Evolutionary conservation across 1,284 basidiomycete genomes (phyloP).

Genomic region (Apiotrichum mycotoxinovorans): DNA sequence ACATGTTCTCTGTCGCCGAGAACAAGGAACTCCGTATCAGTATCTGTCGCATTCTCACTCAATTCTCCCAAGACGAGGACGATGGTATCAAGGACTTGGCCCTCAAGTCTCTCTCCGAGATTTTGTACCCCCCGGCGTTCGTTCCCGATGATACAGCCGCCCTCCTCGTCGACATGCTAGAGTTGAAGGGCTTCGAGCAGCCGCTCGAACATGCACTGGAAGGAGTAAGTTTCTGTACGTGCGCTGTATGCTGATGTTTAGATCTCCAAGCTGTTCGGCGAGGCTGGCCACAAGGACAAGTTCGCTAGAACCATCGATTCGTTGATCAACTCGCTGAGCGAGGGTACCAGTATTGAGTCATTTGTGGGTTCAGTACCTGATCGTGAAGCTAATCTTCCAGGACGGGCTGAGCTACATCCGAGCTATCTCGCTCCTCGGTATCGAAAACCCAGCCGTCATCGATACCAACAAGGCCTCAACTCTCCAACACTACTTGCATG

Average conservation of each 20-base stretch:
- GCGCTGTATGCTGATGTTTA: neutral
- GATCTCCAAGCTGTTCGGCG: constrained; percentile 6
- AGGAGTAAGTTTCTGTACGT: constrained; percentile 48
- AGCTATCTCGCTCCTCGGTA: constrained; percentile 38
- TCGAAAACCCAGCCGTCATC: constrained; percentile 33
- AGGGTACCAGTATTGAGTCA: constrained; percentile 54
- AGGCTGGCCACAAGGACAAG: constrained; percentile 15
- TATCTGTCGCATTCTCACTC: constrained; percentile 75
- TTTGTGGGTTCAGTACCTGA: constrained; percentile 18
- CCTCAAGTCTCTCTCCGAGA: constrained; percentile 76
- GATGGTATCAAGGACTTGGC: constrained; percentile 88
- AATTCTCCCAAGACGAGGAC: constrained; percentile 80
- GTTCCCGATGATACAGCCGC: constrained; percentile 56
- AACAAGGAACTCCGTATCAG: constrained; percentile 64
- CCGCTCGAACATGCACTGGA: constrained; percentile 79
- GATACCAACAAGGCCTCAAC: constrained; percentile 38
- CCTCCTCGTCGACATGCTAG: constrained; percentile 78
- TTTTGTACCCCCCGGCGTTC: constrained; percentile 65
- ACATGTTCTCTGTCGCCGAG: constrained; percentile 67
- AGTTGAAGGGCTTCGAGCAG: constrained; percentile 75
- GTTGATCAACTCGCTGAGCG: constrained; percentile 80
- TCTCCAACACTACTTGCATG: constrained; percentile 27
- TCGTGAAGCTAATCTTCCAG: constrained; percentile 13
- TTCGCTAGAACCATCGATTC: constrained; percentile 64
- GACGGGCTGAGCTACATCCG: constrained; percentile 40